Evolutionary conservation across 768 basidiomycete genomes (phyloP).

Genomic region (Russula brevipes): DNA sequence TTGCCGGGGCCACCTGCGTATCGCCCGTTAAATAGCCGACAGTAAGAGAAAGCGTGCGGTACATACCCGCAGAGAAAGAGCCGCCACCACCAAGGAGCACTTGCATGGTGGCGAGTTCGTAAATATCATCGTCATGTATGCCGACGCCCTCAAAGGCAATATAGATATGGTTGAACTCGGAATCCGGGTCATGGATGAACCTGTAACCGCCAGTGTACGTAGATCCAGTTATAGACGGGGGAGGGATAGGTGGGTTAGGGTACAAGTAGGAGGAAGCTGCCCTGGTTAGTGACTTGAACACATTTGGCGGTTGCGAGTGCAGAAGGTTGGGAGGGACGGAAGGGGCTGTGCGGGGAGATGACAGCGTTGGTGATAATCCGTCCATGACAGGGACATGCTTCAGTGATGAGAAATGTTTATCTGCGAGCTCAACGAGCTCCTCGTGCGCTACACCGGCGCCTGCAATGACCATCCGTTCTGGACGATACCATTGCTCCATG

Average conservation of each 20-base stretch:
- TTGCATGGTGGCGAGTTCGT: slow-evolving; percentile 89
- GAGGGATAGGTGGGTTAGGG: slow-evolving; percentile 29
- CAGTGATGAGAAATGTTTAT: slow-evolving; percentile 75
- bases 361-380: slow-evolving; percentile 28
- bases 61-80: slow-evolving; percentile 84
- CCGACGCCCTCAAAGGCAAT: slow-evolving; percentile 88
- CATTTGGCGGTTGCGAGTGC: slow-evolving; percentile 43
- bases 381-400: slow-evolving; percentile 34
- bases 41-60: not conserved
- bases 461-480: slow-evolving; percentile 93
- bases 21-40: slow-evolving; percentile 4
- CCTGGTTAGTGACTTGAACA: slow-evolving; percentile 65
- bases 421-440: slow-evolving; percentile 77
- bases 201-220: slow-evolving; percentile 83
- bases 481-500: slow-evolving; percentile 80
- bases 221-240: slow-evolving; percentile 25
- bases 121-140: slow-evolving; percentile 88
- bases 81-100: slow-evolving; percentile 93
- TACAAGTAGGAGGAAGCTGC: slow-evolving; percentile 73
- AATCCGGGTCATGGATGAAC: slow-evolving; percentile 53
- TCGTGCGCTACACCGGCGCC: slow-evolving; percentile 91
- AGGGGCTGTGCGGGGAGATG: slow-evolving; percentile 29
- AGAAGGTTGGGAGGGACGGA: slow-evolving; percentile 53
- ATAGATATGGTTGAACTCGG: slow-evolving; percentile 90
- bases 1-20: slow-evolving; percentile 86